These are phyloP conservation scores for Triticum aestivum DNA, from an alignment of 176 grass and related monocot species.

Conservation along the genomic window DNA sequence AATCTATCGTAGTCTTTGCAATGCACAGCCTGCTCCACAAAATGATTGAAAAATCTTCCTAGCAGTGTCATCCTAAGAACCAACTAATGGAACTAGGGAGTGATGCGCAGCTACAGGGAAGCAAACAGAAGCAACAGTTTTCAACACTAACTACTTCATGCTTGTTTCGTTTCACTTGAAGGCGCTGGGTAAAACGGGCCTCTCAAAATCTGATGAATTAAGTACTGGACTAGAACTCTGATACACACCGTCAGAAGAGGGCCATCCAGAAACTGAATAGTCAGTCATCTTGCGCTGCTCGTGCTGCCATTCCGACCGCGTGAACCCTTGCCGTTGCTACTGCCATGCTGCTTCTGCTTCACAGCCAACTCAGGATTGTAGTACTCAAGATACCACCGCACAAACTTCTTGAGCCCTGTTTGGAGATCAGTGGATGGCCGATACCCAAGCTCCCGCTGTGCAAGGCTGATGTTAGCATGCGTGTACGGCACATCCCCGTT, in stretches of 20 bases:
- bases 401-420: constrained; percentile 79
- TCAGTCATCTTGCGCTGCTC: constrained; percentile 47
- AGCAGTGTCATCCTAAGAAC: constrained; percentile 44
- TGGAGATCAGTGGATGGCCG: constrained; percentile 74
- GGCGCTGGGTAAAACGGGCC: constrained; percentile 38
- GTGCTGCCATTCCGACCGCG: constrained; percentile 34
- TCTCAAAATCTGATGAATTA: constrained; percentile 45
- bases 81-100: constrained; percentile 31
- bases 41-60: constrained; percentile 27
- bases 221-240: constrained; percentile 38
- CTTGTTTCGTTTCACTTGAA: constrained; percentile 29
- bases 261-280: constrained; percentile 12
- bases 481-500: constrained; percentile 87
- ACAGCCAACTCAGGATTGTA: constrained; percentile 54
- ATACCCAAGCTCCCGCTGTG: constrained; percentile 72
- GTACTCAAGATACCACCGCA: constrained; percentile 81
- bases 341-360: constrained; percentile 47
- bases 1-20: constrained; percentile 48
- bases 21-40: constrained; percentile 26
- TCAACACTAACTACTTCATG: constrained; percentile 39
- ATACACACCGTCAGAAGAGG: constrained; percentile 45
- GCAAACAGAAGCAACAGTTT: constrained; percentile 31
- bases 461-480: constrained; percentile 83
- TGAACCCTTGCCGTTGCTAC: constrained; percentile 43
- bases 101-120: constrained; percentile 33